These are phyloP conservation scores for Hysterium pulicare DNA, from an alignment of 2,329 filamentous ascomycete species.

Conservation along the genomic window DNA sequence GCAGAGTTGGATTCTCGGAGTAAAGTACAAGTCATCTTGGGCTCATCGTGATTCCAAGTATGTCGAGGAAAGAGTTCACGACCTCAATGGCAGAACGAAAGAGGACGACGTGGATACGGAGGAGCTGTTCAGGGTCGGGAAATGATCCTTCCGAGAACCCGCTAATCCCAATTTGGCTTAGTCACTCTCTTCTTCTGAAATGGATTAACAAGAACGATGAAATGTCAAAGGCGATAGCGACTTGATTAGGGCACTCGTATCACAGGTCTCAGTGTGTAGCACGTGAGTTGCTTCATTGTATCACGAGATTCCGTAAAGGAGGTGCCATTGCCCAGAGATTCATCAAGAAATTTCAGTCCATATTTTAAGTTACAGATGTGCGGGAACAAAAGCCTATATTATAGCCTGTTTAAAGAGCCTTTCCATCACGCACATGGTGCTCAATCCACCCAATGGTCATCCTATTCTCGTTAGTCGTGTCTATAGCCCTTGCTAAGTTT, in stretches of 20 bases:
- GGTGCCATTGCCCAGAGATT: not conserved
- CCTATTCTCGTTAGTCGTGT: slow-evolving; percentile 4
- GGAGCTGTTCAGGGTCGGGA: too few species aligned
- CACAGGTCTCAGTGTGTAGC: not conserved
- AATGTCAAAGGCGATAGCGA: not conserved
- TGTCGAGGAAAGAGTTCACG: too few species aligned
- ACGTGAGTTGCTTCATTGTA: not conserved
- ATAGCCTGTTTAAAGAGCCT: slow-evolving; percentile 6
- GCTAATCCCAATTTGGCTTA: too few species aligned
- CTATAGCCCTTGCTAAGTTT: not conserved
- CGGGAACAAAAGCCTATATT: not conserved
- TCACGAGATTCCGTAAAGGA: not conserved
- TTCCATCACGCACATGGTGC: slow-evolving; percentile 13
- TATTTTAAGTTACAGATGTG: not conserved
- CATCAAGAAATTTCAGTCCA: not conserved
- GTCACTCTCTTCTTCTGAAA: too few species aligned
- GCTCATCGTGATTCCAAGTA: too few species aligned
- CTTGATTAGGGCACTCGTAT: not conserved
- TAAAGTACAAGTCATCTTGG: too few species aligned
- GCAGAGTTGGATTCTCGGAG: too few species aligned
- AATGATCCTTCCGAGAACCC: too few species aligned
- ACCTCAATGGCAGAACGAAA: too few species aligned
- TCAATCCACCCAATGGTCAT: slow-evolving; percentile 20
- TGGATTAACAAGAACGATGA: too few species aligned
- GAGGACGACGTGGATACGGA: too few species aligned